Evolutionary conservation across 1,284 basidiomycete species (phyloP).

Genomic region (Puccinia brachypodii): DNA sequence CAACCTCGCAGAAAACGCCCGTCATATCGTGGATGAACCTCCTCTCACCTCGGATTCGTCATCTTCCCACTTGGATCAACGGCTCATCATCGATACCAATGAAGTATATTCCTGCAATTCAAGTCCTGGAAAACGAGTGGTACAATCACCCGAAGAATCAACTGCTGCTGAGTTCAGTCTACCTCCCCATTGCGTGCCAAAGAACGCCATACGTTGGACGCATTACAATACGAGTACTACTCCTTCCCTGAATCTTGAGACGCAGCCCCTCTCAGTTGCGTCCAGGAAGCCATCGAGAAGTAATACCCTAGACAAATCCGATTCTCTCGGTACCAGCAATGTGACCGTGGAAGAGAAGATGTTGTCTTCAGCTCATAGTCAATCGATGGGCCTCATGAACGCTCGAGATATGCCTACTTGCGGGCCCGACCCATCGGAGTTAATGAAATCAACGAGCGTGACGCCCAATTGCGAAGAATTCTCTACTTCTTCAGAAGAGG

Average conservation of each 20-base stretch:
- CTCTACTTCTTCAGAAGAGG: constrained; percentile 15
- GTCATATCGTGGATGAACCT: background rate
- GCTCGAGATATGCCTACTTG: background rate
- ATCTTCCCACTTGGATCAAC: background rate
- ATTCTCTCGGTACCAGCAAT: background rate
- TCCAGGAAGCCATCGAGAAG: background rate
- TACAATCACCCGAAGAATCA: background rate
- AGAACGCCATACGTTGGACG: constrained; percentile 43
- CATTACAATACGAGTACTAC: background rate
- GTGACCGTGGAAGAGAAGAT: background rate
- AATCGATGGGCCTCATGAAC: background rate
- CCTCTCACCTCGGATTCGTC: background rate
- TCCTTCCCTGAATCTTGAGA: background rate
- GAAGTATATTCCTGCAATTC: background rate
- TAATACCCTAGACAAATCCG: background rate
- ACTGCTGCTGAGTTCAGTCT: constrained; percentile 16
- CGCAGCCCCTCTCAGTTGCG: background rate
- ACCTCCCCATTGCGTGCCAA: constrained; percentile 42
- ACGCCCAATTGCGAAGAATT: constrained; percentile 27
- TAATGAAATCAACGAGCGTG: background rate
- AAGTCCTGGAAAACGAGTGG: constrained; percentile 6
- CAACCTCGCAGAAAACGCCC: background rate
- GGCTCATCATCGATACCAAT: background rate
- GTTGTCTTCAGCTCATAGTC: background rate
- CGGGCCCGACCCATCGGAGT: background rate